Evolutionary conservation across 352 stramenopile genomes (phyloP).

Genomic region (Phytopythium litorale): DNA sequence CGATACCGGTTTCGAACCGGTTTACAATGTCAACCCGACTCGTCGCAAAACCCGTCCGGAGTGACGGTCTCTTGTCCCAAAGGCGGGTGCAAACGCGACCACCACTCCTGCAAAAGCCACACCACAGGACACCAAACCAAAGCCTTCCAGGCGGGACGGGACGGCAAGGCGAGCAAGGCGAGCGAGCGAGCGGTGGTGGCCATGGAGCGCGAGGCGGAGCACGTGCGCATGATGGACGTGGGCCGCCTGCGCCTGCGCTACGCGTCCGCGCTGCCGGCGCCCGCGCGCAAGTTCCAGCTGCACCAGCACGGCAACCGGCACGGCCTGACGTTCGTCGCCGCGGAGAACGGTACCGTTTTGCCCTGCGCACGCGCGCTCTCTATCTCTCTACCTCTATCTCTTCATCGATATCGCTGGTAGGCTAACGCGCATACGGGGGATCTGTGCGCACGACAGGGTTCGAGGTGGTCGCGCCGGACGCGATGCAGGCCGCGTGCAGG

Average conservation of each 20-base stretch:
- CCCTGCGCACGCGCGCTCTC: background rate
- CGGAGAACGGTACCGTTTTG: constrained; percentile 22
- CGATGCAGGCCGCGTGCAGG: constrained; percentile 24
- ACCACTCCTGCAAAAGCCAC: background rate
- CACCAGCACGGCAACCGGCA: constrained; percentile 59
- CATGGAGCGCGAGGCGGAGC: constrained; percentile 57
- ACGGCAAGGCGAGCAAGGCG: too few relatives aligned
- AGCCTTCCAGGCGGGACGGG: background rate
- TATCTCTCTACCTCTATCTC: background rate
- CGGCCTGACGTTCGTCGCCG: constrained; percentile 49
- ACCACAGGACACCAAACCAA: background rate
- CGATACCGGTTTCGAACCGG: background rate
- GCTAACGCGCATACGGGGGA: too few relatives aligned
- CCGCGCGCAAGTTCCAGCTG: constrained; percentile 43
- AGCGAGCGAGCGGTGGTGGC: background rate
- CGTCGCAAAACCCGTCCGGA: background rate
- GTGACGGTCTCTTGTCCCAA: background rate
- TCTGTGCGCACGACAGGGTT: constrained; percentile 26
- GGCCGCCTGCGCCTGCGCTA: constrained; percentile 47
- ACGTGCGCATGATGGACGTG: constrained; percentile 74
- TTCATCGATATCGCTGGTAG: background rate
- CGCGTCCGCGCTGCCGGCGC: constrained; percentile 28
- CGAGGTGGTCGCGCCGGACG: constrained; percentile 27
- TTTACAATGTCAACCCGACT: background rate
- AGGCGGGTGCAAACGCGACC: background rate